These are phyloP conservation scores for Dactylellina drechsleri DNA, from an alignment of 2,329 filamentous ascomycete genomes.

Conservation along the genomic window DNA sequence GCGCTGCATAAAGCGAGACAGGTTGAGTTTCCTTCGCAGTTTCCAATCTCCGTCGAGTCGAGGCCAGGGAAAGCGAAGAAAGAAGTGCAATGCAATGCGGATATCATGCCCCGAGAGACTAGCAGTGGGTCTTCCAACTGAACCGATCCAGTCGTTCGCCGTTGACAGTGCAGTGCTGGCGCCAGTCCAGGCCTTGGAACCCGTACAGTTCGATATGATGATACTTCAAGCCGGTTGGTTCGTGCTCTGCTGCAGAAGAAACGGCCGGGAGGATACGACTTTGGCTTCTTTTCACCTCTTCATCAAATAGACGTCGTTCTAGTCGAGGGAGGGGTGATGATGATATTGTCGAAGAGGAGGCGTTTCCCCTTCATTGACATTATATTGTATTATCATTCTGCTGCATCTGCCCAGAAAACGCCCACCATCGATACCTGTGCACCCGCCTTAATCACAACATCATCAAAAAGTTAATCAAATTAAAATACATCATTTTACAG, in stretches of 20 bases:
- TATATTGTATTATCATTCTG: too few species aligned
- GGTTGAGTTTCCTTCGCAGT: conserved; percentile 27
- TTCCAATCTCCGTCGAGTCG: conserved; percentile 50
- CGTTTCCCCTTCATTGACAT: too few species aligned
- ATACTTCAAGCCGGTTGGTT: background rate
- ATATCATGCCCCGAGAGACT: conserved; percentile 29
- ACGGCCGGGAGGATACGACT: too few species aligned
- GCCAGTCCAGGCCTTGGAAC: conserved; percentile 19
- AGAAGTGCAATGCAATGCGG: conserved; percentile 12
- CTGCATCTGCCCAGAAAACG: background rate
- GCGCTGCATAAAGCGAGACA: conserved; percentile 40
- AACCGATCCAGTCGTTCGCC: conserved; percentile 10
- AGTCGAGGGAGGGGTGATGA: conserved; percentile 2
- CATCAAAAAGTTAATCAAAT: background rate
- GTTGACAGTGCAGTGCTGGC: background rate
- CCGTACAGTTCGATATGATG: too few species aligned
- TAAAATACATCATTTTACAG: conserved; percentile 4
- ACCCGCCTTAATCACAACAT: background rate
- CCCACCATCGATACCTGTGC: background rate
- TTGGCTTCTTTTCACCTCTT: too few species aligned
- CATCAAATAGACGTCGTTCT: background rate
- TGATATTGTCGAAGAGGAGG: background rate
- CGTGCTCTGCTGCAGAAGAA: background rate
- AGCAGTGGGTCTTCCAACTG: conserved; percentile 32
- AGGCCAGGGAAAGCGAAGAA: conserved; percentile 19